Evolutionary conservation across 805 yeast genomes (phyloP), one percentile per base, ranked within the genome.

Genomic region (Candida patagonica): DNA sequence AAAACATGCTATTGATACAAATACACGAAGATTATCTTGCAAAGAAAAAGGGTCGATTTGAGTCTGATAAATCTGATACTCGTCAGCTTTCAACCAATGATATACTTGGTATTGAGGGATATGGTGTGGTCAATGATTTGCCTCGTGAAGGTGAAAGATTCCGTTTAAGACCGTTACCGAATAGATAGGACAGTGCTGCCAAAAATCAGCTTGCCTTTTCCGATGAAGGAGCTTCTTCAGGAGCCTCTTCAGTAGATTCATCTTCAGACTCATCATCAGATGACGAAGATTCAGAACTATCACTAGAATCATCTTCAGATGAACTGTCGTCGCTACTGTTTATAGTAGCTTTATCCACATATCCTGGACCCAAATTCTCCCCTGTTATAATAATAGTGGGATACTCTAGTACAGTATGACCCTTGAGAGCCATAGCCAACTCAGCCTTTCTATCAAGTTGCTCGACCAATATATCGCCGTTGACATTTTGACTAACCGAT

Each of bases 351-450:
- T 33, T 27, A 17, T 23, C 41, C 10, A 26, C 35, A 34, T 23
- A 36, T 8, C 26, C 35, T 13, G 17, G 17, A 19, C 30, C 31
- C 23, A 19, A 8, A 5, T 25, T 39, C 8, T 15, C 12, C 9
- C 35, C 36, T 4, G 42, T 35, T 5, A 51, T 24, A 19, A 41
- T 68, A 4, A 86, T 63, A 0, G 87, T 79, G 0, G 96, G 95
- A 48, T 72, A 86, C 54, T 86, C 96, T 26, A 85, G 66, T 0
- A 86, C 82, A 0, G 76, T 66, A 41, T 68, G 67, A 26, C 76
- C 75, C 42, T 63, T 61, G n/a, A 86, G 49, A 1, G 66, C 64
- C 19, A 70, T 73, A 0, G 71, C 71, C 1, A 83, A 61, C 1
- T 67, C 52, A 29, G 30, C 16, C 8, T 29, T 29, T 10, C 38